Evolutionary conservation across 768 basidiomycete species (phyloP).

Genomic region (Cystobasidium ongulense): DNA sequence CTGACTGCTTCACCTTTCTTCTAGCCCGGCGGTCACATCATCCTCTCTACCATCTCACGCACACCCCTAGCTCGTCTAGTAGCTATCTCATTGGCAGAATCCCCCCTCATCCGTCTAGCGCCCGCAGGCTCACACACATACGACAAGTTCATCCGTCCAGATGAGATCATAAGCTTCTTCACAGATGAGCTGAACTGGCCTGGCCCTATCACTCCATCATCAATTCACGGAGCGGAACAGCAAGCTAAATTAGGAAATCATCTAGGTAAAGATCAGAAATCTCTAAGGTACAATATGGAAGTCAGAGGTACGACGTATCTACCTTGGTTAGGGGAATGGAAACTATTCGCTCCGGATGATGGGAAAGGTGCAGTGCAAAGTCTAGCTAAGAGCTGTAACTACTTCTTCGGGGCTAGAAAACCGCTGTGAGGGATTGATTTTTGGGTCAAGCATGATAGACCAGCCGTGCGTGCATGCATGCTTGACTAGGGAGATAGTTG

Average conservation of each 20-base stretch:
- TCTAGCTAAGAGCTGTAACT: slow-evolving; percentile 20
- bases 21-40: slow-evolving; percentile 89
- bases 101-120: slow-evolving; percentile 64
- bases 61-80: slow-evolving; percentile 64
- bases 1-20: not conserved
- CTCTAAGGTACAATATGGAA: slow-evolving; percentile 6
- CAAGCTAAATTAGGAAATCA: not conserved
- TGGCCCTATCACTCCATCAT: not conserved
- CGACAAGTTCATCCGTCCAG: slow-evolving; percentile 77
- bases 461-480: not conserved
- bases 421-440: not conserved
- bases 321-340: slow-evolving; percentile 31
- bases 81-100: slow-evolving; percentile 71
- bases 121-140: slow-evolving; percentile 82
- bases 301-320: slow-evolving; percentile 30
- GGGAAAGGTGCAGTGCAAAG: not conserved
- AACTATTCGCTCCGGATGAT: not conserved
- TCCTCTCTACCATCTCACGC: slow-evolving; percentile 89
- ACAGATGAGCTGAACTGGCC: slow-evolving; percentile 24
- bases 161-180: slow-evolving; percentile 77
- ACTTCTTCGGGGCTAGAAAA: slow-evolving; percentile 32
- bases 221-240: not conserved
- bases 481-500: not conserved
- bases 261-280: slow-evolving; percentile 5
- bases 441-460: not conserved